These are phyloP conservation scores for Cryptosporidium tyzzeri DNA, from an alignment of 169 alveolate species.

Conservation along the genomic window DNA sequence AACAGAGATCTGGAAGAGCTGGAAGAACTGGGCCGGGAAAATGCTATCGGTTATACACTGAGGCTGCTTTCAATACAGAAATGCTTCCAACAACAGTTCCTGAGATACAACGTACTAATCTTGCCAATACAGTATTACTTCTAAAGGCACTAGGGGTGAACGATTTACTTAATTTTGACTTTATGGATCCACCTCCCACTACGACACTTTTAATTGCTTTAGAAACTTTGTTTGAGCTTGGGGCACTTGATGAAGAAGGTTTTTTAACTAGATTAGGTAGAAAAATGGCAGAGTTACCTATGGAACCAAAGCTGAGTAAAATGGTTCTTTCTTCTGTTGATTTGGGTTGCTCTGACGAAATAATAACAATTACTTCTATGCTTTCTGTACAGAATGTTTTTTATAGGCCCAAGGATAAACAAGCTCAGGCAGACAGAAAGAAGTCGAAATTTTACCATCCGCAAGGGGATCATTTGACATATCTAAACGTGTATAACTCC, in stretches of 20 bases:
- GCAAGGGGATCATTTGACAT: constrained; percentile 98
- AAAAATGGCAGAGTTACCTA: constrained; percentile 99
- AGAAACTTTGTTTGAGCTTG: constrained; percentile 97
- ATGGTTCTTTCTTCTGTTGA: constrained; percentile 98
- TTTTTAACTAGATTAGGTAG: constrained; percentile 98
- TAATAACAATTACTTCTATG: constrained; percentile 98
- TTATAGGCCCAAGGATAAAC: constrained; percentile 97
- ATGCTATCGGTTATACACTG: constrained; percentile 99
- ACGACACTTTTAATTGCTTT: constrained; percentile 96
- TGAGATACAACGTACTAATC: constrained; percentile 98
- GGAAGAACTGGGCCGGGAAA: constrained; percentile 99
- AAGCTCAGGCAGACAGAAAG: constrained; percentile 95
- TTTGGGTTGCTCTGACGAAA: constrained; percentile 97
- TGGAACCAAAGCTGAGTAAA: constrained; percentile 97
- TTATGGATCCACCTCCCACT: constrained; percentile 99
- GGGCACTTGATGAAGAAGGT: constrained; percentile 99
- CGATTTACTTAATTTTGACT: constrained; percentile 97
- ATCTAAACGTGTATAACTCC: constrained; percentile 94
- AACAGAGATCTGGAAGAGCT: constrained; percentile 99
- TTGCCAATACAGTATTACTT: constrained; percentile 97
- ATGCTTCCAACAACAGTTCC: constrained; percentile 99
- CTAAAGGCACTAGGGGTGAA: constrained; percentile 99
- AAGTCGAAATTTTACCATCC: constrained; percentile 94
- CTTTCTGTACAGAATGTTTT: constrained; percentile 96
- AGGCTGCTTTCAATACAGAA: constrained; percentile 96